Conservation (phyloP, 1,139 yeast species). For the Pichia sp. region DNA sequence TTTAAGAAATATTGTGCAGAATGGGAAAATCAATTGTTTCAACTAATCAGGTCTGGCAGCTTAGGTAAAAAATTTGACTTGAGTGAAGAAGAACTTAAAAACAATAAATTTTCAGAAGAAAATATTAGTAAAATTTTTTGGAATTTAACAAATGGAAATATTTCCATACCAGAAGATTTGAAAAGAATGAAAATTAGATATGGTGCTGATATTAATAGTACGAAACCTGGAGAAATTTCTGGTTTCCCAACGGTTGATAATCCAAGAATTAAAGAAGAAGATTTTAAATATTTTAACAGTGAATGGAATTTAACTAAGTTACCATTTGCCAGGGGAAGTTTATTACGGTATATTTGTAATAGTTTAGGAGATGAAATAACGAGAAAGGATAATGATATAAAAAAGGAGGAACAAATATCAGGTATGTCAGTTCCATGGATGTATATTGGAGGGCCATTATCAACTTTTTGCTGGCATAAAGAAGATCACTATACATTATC, state of each 20-base stretch:
- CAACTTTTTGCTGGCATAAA: slow-evolving; percentile 82
- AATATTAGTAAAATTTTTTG: slow-evolving; percentile 54
- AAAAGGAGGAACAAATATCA: slow-evolving; percentile 41
- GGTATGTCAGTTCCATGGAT: slow-evolving; percentile 86
- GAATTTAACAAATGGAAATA: slow-evolving; percentile 35
- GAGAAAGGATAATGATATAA: background rate
- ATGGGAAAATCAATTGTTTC: slow-evolving; percentile 34
- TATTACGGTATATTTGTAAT: slow-evolving; percentile 44
- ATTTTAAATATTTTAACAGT: slow-evolving; percentile 35
- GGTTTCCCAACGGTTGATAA: slow-evolving; percentile 49
- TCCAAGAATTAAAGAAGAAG: slow-evolving; percentile 17
- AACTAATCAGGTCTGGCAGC: slow-evolving; percentile 1
- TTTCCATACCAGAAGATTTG: slow-evolving; percentile 31
- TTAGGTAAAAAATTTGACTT: slow-evolving; percentile 7
- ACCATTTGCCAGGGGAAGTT: slow-evolving; percentile 61
- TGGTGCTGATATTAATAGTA: slow-evolving; percentile 74
- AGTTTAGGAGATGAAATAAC: slow-evolving; percentile 1
- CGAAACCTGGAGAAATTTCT: slow-evolving; percentile 53
- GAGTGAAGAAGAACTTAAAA: background rate
- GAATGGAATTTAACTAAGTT: slow-evolving; percentile 50
- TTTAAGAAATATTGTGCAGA: slow-evolving; percentile 54
- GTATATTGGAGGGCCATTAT: slow-evolving; percentile 64
- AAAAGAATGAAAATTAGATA: slow-evolving; percentile 53
- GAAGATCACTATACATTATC: slow-evolving; percentile 76
- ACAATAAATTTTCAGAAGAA: slow-evolving; percentile 3